These are phyloP conservation scores for Cryptosporidium bovis DNA, from an alignment of 169 alveolate genomes.

Conservation along the genomic window DNA sequence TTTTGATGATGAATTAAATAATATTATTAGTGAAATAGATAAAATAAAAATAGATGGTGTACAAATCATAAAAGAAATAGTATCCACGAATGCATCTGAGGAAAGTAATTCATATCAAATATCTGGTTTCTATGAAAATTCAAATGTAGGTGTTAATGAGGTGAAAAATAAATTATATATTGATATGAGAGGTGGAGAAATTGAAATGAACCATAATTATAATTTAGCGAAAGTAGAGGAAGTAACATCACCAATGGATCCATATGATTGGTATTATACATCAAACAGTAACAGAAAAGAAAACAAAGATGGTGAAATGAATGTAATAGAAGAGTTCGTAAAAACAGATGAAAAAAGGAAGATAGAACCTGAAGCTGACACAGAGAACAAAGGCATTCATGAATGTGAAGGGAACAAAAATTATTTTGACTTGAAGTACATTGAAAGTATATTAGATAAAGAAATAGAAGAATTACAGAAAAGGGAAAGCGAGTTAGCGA, in stretches of 20 bases:
- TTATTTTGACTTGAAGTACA: constrained; percentile 27
- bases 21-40: constrained; percentile 52
- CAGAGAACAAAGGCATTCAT: background rate
- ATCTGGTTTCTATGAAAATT: background rate
- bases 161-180: background rate
- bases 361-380: background rate
- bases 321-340: background rate
- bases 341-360: background rate
- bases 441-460: constrained; percentile 62
- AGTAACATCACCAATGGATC: constrained; percentile 27
- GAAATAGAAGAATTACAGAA: constrained; percentile 65
- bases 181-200: background rate
- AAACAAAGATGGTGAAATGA: background rate
- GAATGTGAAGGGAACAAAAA: constrained; percentile 1
- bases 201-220: background rate
- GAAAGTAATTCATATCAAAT: constrained; percentile 13
- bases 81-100: constrained; percentile 46
- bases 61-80: constrained; percentile 10
- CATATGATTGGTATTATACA: constrained; percentile 62
- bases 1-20: constrained; percentile 44
- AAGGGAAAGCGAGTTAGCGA: constrained; percentile 38
- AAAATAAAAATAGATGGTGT: constrained; percentile 12
- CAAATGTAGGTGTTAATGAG: background rate
- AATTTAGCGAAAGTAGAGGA: background rate
- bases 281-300: background rate